Evolutionary conservation across 331 rosid genomes (phyloP).

Genomic region (Rhamnella rubrinervis): DNA sequence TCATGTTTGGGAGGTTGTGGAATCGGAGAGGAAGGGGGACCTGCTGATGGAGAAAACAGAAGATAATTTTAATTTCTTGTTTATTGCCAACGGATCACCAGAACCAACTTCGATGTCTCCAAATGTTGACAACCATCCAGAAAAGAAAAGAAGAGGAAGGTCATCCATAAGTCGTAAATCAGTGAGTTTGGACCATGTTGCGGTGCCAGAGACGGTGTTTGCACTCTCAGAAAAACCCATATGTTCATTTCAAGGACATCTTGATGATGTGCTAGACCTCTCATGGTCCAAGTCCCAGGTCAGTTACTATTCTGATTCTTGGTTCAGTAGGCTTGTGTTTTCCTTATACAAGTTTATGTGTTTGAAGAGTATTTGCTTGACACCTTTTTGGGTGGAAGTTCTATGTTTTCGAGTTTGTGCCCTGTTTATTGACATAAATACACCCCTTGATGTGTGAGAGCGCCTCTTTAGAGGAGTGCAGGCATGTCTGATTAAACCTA

Average conservation of each 20-base stretch:
- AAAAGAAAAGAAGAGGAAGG: slow-evolving; percentile 87
- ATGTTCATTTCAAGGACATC: slow-evolving; percentile 87
- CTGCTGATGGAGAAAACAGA: slow-evolving; percentile 67
- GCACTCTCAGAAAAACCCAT: slow-evolving; percentile 78
- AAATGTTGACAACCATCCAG: slow-evolving; percentile 46
- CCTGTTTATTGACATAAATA: background rate
- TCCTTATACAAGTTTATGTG: background rate
- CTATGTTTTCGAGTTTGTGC: background rate
- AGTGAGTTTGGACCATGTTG: slow-evolving; percentile 66
- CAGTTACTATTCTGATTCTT: slow-evolving; percentile 29
- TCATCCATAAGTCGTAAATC: slow-evolving; percentile 76
- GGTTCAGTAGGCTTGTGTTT: background rate
- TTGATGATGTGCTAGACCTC: slow-evolving; percentile 86
- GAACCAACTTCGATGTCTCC: slow-evolving; percentile 63
- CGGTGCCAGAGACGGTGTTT: slow-evolving; percentile 71
- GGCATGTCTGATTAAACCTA: background rate
- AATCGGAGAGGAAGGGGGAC: slow-evolving; percentile 82
- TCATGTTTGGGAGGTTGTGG: slow-evolving; percentile 92
- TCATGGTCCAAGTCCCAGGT: slow-evolving; percentile 99
- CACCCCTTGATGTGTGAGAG: background rate
- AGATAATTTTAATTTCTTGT: slow-evolving; percentile 56
- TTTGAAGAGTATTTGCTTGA: background rate
- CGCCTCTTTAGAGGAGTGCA: background rate
- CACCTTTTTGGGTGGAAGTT: background rate
- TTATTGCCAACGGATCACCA: slow-evolving; percentile 70